A percentile compares a stretch with the other conserved stretches of the same genome.
Conservation (phyloP, 2,329 filamentous ascomycete genomes). For the Metarhizium rileyi region DNA sequence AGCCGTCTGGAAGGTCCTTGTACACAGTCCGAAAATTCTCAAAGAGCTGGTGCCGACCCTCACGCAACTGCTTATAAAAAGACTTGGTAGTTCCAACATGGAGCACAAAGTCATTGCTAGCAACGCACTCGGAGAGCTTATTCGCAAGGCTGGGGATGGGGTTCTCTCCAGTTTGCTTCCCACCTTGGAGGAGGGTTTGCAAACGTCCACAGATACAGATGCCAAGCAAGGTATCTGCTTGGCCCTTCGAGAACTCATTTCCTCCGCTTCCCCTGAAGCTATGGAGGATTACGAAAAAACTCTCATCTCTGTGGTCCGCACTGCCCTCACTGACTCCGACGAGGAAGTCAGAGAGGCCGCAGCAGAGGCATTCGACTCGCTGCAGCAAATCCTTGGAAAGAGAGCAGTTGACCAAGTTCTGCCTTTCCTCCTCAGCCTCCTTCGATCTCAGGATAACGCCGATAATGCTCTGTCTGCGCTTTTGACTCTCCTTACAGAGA, state of each 20-base stretch:
- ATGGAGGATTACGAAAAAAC: conserved; percentile 93
- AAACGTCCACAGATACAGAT: conserved; percentile 81
- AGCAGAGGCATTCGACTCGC: conserved; percentile 90
- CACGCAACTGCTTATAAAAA: conserved; percentile 87
- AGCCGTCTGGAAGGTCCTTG: conserved; percentile 92
- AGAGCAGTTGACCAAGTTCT: conserved; percentile 90
- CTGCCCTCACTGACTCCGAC: conserved; percentile 82
- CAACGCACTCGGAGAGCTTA: conserved; percentile 91
- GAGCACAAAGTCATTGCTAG: conserved; percentile 98
- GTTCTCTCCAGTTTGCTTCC: conserved; percentile 82
- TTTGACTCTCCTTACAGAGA: conserved; percentile 86
- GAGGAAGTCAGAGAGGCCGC: conserved; percentile 88
- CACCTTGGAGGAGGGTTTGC: conserved; percentile 83
- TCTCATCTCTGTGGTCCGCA: conserved; percentile 86
- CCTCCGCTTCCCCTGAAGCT: conserved; percentile 77
- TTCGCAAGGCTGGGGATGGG: conserved; percentile 90
- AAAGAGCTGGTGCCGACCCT: conserved; percentile 94
- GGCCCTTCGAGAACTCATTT: conserved; percentile 85
- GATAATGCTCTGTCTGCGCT: conserved; percentile 89
- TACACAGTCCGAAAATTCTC: conserved; percentile 81
- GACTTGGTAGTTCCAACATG: conserved; percentile 91
- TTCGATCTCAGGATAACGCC: conserved; percentile 76
- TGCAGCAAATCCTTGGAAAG: conserved; percentile 92
- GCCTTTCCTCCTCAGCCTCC: conserved; percentile 80
- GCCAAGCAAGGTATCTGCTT: conserved; percentile 96